Conservation (phyloP, 768 basidiomycete genomes). For the Termitomyces sp. region DNA sequence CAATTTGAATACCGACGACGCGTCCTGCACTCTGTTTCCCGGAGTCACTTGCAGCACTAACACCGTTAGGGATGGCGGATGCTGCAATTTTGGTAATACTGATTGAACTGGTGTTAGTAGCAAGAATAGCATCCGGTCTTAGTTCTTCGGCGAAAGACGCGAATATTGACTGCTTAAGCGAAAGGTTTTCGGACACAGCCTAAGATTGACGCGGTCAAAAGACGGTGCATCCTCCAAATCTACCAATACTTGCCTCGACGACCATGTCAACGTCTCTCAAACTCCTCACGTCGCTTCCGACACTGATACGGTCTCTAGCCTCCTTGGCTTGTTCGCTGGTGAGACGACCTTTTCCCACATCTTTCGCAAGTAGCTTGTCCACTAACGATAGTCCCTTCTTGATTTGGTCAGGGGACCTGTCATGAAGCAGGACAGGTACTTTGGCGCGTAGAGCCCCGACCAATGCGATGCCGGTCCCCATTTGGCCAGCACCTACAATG, state of each 20-base stretch:
- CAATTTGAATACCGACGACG: slow-evolving; percentile 62
- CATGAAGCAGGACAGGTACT: slow-evolving; percentile 81
- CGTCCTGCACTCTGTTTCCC: slow-evolving; percentile 62
- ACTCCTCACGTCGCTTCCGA: slow-evolving; percentile 51
- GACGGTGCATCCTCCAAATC: background rate
- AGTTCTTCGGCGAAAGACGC: slow-evolving; percentile 59
- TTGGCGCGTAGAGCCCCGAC: slow-evolving; percentile 83
- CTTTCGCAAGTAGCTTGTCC: slow-evolving; percentile 84
- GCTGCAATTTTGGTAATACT: slow-evolving; percentile 93
- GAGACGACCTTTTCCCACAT: slow-evolving; percentile 78
- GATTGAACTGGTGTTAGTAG: slow-evolving; percentile 91
- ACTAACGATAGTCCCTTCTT: slow-evolving; percentile 65
- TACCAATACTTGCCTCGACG: slow-evolving; percentile 59
- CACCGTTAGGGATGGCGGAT: slow-evolving; percentile 56
- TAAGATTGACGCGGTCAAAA: slow-evolving; percentile 21
- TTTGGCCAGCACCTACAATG: slow-evolving; percentile 80
- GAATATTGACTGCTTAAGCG: slow-evolving; percentile 78
- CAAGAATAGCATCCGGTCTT: slow-evolving; percentile 72
- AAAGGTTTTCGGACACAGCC: slow-evolving; percentile 84
- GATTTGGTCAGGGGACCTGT: slow-evolving; percentile 71
- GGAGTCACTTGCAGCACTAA: slow-evolving; percentile 51
- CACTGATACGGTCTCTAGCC: slow-evolving; percentile 57
- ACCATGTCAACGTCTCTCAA: slow-evolving; percentile 86
- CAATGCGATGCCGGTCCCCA: slow-evolving; percentile 90
- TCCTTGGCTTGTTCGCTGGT: slow-evolving; percentile 65